Evolutionary conservation across 768 basidiomycete species (phyloP).

Genomic region (Cubamyces lactineus): DNA sequence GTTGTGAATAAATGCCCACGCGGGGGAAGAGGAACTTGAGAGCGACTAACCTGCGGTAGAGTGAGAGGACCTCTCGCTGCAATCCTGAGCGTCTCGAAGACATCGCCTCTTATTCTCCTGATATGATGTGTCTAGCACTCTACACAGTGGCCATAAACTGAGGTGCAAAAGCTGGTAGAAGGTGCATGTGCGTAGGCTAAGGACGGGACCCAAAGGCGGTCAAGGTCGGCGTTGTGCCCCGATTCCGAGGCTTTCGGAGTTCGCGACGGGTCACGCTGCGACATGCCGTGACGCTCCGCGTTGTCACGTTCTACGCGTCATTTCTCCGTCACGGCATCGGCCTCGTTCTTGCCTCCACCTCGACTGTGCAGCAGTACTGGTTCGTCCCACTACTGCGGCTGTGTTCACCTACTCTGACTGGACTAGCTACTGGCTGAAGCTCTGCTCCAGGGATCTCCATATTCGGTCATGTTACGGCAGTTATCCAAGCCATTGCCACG

Average conservation of each 20-base stretch:
- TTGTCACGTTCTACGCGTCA: constrained; percentile 17
- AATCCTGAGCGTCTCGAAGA: constrained; percentile 47
- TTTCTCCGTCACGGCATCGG: not conserved
- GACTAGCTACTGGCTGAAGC: too few relatives aligned
- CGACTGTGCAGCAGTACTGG: not conserved
- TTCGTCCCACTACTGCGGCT: not conserved
- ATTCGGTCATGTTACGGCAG: constrained; percentile 1
- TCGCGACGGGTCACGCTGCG: constrained; percentile 4
- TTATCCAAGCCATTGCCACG: not conserved
- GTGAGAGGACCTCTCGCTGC: constrained; percentile 53
- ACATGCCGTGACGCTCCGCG: constrained; percentile 3
- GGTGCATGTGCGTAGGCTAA: too few relatives aligned
- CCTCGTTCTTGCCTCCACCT: not conserved
- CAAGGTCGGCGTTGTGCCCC: not conserved
- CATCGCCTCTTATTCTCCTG: constrained; percentile 26
- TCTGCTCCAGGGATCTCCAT: not conserved
- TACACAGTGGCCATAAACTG: not conserved
- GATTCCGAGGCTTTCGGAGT: constrained; percentile 5
- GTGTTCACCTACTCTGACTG: too few relatives aligned
- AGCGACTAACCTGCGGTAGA: constrained; percentile 55
- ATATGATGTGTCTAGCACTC: not conserved
- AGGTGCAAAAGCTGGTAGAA: too few relatives aligned
- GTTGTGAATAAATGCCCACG: not conserved
- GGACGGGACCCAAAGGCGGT: not conserved
- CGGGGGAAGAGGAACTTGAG: not conserved